phyloP scores from a whole-genome alignment of 164 flowering plant genomes.

The Nelumbo lutea region DNA sequence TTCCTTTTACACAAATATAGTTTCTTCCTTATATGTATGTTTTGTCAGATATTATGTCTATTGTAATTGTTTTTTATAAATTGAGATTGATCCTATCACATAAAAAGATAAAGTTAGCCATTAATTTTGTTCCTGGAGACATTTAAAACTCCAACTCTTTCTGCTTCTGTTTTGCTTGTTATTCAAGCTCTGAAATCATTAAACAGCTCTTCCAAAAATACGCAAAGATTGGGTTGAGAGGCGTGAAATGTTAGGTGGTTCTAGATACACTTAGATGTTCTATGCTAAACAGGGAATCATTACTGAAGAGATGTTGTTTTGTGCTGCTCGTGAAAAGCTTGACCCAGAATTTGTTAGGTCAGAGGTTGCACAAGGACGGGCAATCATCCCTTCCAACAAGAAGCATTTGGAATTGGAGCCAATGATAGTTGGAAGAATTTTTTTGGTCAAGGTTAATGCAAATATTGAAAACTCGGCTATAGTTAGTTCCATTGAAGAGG shows the following conservation, averaged over 20 bases:
- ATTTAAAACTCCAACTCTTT: background rate
- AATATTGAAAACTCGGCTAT: constrained; percentile 99
- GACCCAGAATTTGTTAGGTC: constrained; percentile 96
- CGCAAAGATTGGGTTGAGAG: constrained; percentile 86
- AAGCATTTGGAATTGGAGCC: constrained; percentile 97
- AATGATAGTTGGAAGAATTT: constrained; percentile 93
- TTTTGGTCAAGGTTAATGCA: constrained; percentile 96
- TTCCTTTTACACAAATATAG: too few relatives aligned
- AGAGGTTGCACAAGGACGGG: constrained; percentile 98
- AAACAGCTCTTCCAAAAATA: constrained; percentile 78
- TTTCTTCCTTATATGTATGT: background rate
- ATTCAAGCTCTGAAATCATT: background rate
- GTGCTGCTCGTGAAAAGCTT: constrained; percentile 93
- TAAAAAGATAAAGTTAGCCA: background rate
- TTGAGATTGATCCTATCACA: background rate
- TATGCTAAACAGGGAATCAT: constrained; percentile 94
- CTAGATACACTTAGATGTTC: constrained; percentile 94
- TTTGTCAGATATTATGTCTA: too few relatives aligned
- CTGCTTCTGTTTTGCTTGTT: background rate
- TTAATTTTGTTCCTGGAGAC: background rate
- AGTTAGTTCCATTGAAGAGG: constrained; percentile 97
- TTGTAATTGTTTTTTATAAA: background rate
- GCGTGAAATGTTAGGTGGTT: constrained; percentile 64
- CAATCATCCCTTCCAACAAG: constrained; percentile 98
- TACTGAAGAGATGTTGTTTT: constrained; percentile 94